Evolutionary conservation across 1,139 yeast genomes (phyloP).

Genomic region (Debaryomycetaceae sp.): DNA sequence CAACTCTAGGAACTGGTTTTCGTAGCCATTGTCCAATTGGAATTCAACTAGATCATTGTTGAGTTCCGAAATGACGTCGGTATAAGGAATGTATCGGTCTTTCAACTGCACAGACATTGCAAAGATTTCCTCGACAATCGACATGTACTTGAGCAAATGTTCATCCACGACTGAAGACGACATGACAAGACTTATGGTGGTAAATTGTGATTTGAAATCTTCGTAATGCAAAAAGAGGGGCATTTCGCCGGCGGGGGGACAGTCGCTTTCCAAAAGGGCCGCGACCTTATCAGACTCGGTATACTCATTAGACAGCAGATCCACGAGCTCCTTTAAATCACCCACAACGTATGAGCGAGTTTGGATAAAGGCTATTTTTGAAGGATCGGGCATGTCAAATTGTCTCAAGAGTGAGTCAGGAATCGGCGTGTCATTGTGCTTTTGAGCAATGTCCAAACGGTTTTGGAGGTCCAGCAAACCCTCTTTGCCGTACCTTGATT

Average conservation of each 20-base stretch:
- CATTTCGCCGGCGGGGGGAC: conserved; percentile 21
- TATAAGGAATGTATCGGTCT: conserved; percentile 42
- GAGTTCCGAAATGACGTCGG: conserved; percentile 61
- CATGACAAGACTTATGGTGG: conserved; percentile 56
- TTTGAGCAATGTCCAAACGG: conserved; percentile 50
- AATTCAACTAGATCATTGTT: conserved; percentile 65
- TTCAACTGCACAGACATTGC: conserved; percentile 61
- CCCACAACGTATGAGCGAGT: conserved; percentile 55
- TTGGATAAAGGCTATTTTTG: conserved; percentile 59
- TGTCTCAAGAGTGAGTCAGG: conserved; percentile 54
- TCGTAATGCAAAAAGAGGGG: conserved; percentile 75
- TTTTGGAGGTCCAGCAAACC: conserved; percentile 47
- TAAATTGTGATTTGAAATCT: conserved; percentile 68
- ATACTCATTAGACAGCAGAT: conserved; percentile 8
- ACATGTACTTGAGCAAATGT: conserved; percentile 52
- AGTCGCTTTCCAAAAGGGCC: conserved; percentile 20
- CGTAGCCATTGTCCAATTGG: conserved; percentile 45
- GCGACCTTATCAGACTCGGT: conserved; percentile 15
- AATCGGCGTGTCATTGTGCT: conserved; percentile 59
- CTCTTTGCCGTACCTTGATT: conserved; percentile 40
- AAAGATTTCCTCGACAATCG: conserved; percentile 54
- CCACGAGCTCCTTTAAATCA: conserved; percentile 8
- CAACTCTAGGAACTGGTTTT: conserved; percentile 55
- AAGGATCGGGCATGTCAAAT: conserved; percentile 67
- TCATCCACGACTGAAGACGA: conserved; percentile 55